Percentiles rank a stretch among this genome's conserved stretches.
Evolutionary conservation across 2,329 filamentous ascomycete species (phyloP).

Genomic region (Penicillium fuscoglaucum): DNA sequence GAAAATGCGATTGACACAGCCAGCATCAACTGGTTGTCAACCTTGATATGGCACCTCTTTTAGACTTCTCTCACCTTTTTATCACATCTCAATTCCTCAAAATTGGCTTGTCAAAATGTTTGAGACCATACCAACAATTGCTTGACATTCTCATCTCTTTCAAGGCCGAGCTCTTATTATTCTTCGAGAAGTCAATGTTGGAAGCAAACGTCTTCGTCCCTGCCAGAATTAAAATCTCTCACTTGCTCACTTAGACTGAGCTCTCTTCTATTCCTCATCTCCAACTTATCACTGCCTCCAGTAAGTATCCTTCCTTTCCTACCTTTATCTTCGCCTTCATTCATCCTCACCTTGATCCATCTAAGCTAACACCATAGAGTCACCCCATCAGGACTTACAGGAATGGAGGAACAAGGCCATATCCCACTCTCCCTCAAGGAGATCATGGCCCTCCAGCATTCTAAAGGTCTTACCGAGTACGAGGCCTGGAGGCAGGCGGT

Average conservation of each 20-base stretch:
- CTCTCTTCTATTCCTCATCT: no score
- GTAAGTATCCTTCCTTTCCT: neutral
- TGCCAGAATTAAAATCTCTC: neutral
- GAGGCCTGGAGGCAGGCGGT: neutral
- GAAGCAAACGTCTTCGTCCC: neutral
- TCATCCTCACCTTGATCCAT: neutral
- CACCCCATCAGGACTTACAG: neutral
- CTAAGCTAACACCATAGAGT: neutral
- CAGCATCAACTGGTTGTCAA: neutral
- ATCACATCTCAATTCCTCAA: neutral
- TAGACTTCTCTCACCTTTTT: neutral
- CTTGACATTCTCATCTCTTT: neutral
- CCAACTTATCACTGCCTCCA: neutral
- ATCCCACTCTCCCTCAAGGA: neutral
- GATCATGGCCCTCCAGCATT: neutral
- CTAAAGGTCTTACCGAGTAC: neutral
- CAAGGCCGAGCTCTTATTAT: neutral
- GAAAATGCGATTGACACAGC: neutral
- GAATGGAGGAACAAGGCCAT: neutral
- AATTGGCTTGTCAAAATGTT: neutral
- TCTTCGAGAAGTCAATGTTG: neutral
- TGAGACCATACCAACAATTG: neutral
- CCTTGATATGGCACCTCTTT: neutral
- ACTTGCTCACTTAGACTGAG: neutral
- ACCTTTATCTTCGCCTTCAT: neutral